Conservation (phyloP, 2,329 filamentous ascomycete genomes). For the Verticillium klebahnii region DNA sequence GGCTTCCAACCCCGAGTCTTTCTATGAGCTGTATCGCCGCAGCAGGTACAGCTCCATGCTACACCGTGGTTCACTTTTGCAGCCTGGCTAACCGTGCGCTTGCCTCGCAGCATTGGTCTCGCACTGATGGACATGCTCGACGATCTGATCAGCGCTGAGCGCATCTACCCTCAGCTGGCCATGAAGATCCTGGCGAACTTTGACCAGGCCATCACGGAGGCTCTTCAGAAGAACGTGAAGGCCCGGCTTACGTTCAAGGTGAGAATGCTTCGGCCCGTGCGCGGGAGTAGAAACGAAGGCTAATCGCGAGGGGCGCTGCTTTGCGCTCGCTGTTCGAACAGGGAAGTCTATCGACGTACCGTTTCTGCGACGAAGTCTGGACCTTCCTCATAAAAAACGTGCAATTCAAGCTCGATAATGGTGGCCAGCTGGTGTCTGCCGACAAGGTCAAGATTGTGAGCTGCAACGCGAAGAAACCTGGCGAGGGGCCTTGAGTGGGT, state of each 20-base stretch:
- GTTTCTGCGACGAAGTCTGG: constrained; percentile 99
- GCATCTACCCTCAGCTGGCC: constrained; percentile 94
- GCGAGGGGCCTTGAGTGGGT: constrained; percentile 27
- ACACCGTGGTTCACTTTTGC: constrained; percentile 22
- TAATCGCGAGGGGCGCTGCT: background rate
- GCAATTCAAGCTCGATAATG: constrained; percentile 94
- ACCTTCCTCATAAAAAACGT: constrained; percentile 99
- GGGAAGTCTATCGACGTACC: constrained; percentile 96
- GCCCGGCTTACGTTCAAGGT: constrained; percentile 93
- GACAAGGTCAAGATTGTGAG: constrained; percentile 98
- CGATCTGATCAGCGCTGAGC: constrained; percentile 87
- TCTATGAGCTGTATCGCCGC: constrained; percentile 95
- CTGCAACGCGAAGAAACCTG: constrained; percentile 79
- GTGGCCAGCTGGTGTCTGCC: constrained; percentile 65
- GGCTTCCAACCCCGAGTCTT: constrained; percentile 50
- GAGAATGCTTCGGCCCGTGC: constrained; percentile 17
- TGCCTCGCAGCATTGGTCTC: constrained; percentile 70
- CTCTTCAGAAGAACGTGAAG: constrained; percentile 88
- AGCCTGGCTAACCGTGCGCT: constrained; percentile 9
- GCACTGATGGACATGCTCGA: constrained; percentile 95
- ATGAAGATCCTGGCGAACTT: constrained; percentile 98
- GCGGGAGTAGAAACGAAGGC: background rate
- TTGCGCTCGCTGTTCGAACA: constrained; percentile 28
- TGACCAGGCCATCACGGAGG: constrained; percentile 87
- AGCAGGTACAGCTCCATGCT: constrained; percentile 69